A percentile compares a stretch with the other conserved stretches of the same genome.
Evolutionary conservation across 164 flowering plant genomes (phyloP).

Genomic region (Brasenia schreberi): DNA sequence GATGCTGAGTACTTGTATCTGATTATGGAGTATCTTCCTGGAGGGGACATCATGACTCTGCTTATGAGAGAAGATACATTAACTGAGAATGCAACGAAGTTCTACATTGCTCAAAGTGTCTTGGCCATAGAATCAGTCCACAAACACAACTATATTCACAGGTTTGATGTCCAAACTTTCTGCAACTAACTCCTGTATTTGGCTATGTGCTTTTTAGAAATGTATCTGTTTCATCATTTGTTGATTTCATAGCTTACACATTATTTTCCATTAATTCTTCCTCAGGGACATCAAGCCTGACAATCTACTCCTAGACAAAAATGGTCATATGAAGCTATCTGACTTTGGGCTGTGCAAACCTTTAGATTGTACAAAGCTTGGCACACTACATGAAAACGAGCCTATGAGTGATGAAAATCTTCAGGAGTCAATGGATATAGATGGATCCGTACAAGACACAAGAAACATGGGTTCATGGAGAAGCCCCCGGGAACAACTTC

Average conservation of each 20-base stretch:
- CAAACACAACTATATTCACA: slow-evolving; percentile 88
- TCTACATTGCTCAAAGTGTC: slow-evolving; percentile 91
- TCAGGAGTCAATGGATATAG: slow-evolving; percentile 72
- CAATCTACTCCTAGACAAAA: slow-evolving; percentile 79
- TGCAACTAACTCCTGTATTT: no score
- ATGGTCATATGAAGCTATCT: slow-evolving; percentile 94
- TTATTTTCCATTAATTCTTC: not conserved
- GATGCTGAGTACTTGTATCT: slow-evolving; percentile 84
- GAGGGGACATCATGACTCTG: slow-evolving; percentile 98
- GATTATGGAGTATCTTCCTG: slow-evolving; percentile 97
- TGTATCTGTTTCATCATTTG: no score
- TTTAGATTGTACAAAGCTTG: slow-evolving; percentile 59
- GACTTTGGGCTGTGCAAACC: slow-evolving; percentile 99
- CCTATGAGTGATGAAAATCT: slow-evolving; percentile 49
- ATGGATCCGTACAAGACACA: slow-evolving; percentile 39
- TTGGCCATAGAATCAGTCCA: slow-evolving; percentile 94
- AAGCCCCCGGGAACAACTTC: slow-evolving; percentile 75
- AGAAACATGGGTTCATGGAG: slow-evolving; percentile 54
- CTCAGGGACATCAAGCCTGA: slow-evolving; percentile 94
- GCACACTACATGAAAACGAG: slow-evolving; percentile 63
- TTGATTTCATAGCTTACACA: not conserved
- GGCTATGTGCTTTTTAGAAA: no score
- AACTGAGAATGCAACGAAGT: slow-evolving; percentile 83
- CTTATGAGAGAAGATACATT: slow-evolving; percentile 93
- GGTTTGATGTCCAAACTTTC: slow-evolving; percentile 26